Evolutionary conservation across 2,329 filamentous ascomycete species (phyloP).

Genomic region (Aspergillus cejpii): DNA sequence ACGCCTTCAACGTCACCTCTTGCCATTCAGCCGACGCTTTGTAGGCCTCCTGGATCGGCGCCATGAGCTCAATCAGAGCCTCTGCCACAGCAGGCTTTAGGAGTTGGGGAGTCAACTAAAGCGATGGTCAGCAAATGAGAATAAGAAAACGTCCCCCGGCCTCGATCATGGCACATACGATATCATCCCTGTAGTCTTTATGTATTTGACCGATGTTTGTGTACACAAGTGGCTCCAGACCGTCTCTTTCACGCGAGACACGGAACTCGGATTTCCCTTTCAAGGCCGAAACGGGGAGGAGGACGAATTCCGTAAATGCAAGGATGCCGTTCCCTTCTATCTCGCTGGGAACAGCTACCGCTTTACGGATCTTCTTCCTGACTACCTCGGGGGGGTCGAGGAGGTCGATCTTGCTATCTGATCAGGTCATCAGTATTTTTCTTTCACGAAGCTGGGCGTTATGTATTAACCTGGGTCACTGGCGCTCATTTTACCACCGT

Average conservation of each 20-base stretch:
- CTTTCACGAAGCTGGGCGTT: not conserved
- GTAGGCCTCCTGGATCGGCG: conserved; percentile 70
- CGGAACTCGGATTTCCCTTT: conserved; percentile 55
- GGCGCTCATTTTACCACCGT: conserved; percentile 80
- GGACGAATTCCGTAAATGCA: conserved; percentile 77
- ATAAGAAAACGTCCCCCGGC: not conserved
- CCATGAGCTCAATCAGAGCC: conserved; percentile 65
- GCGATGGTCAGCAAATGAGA: not conserved
- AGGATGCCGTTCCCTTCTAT: conserved; percentile 82
- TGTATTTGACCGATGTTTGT: conserved; percentile 66
- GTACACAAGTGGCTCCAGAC: conserved; percentile 69
- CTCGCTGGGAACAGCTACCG: conserved; percentile 66
- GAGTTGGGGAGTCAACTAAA: conserved; percentile 70
- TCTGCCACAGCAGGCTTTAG: conserved; percentile 77
- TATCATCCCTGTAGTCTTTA: conserved; percentile 71
- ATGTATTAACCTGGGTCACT: conserved; percentile 42
- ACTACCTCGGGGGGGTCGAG: conserved; percentile 70
- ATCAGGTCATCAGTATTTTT: not conserved
- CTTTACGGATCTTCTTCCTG: conserved; percentile 77
- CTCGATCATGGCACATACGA: conserved; percentile 47
- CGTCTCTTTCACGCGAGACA: conserved; percentile 57
- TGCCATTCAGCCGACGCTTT: conserved; percentile 71
- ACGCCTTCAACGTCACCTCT: conserved; percentile 66
- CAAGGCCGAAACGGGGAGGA: conserved; percentile 59
- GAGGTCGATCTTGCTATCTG: conserved; percentile 67